Evolutionary conservation across 2,329 filamentous ascomycete genomes (phyloP), one percentile per base, ranked within the genome.

Genomic region (Cercospora sp.): DNA sequence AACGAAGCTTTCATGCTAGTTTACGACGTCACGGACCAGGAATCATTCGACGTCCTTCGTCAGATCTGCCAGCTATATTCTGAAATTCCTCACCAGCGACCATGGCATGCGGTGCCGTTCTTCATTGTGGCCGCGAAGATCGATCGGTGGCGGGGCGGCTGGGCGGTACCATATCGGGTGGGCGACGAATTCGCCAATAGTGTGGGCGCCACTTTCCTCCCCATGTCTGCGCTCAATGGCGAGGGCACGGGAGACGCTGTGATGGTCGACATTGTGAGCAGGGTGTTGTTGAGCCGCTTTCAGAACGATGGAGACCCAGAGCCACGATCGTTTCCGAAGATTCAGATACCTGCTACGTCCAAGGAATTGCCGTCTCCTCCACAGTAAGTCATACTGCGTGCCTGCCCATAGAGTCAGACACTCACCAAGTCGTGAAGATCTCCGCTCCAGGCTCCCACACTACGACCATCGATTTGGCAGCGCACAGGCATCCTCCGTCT

Each of bases 111-210:
- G 18, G 53, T 62, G 12, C 63, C 66, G 1, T 45, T 68, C 49
- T 65, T 68, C 37, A 60, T 65, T 3, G 63, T 68, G 12, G 66
- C 66, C 24, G 55, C 59, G 16, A 64, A 63, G 34, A 59, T 65
- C 49, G 66, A 68, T 57, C 62, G 66, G 32, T 68, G 66, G 66
- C 58, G 63, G 32, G 67, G 67, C 28, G 63, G 64, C 37, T 63
- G 63, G 67, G 64, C 60, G 13, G 67, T 69, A 16, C 45, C 66
- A 16, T 34, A 40, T 24, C 34, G 40, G 6, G 24, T 58, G 55
- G 66, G 62, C 21, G 62, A 68, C 13, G 63, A 62, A 37, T 62
- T 68, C 34, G 63, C 62, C 7, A 59, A 34, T 13, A 30, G 49
- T 43, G 40, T 68, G 4, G 63, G 62, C 8, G 66, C 66, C 10